phyloP scores from a whole-genome alignment of 164 flowering plant genomes.

The Aristolochia californica region DNA sequence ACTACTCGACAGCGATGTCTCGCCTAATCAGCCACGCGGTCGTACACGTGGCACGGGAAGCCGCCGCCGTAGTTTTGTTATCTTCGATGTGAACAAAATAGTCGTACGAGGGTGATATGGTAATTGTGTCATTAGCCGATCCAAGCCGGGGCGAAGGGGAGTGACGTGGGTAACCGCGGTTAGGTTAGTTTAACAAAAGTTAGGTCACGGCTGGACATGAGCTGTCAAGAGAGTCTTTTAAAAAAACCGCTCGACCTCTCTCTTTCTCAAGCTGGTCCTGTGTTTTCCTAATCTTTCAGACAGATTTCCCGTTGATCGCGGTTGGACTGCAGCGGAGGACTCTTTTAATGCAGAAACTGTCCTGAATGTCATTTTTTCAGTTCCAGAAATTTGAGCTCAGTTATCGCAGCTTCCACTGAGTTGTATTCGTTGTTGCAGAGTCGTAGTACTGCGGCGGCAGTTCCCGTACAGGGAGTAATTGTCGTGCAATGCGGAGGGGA shows the following conservation, averaged over 20 bases:
- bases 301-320: background rate
- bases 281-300: background rate
- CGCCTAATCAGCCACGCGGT: conserved; percentile 6
- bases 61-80: background rate
- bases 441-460: too few relatives aligned
- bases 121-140: background rate
- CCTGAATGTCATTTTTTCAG: too few relatives aligned
- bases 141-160: background rate
- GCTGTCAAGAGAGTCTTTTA: conserved; percentile 12
- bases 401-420: too few relatives aligned
- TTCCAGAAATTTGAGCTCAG: too few relatives aligned
- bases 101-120: background rate
- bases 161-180: background rate
- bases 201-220: conserved; percentile 14
- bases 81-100: background rate
- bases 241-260: conserved; percentile 4
- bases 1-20: conserved; percentile 9
- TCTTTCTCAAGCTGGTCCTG: background rate
- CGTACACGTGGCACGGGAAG: background rate
- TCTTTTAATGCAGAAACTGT: too few relatives aligned
- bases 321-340: too few relatives aligned
- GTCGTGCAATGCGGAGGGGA: too few relatives aligned
- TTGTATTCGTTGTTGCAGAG: too few relatives aligned
- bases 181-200: background rate
- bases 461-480: too few relatives aligned